Base-by-base conservation (phyloP, 2,329 filamentous ascomycete genomes). In the Fusarium napiforme region DNA sequence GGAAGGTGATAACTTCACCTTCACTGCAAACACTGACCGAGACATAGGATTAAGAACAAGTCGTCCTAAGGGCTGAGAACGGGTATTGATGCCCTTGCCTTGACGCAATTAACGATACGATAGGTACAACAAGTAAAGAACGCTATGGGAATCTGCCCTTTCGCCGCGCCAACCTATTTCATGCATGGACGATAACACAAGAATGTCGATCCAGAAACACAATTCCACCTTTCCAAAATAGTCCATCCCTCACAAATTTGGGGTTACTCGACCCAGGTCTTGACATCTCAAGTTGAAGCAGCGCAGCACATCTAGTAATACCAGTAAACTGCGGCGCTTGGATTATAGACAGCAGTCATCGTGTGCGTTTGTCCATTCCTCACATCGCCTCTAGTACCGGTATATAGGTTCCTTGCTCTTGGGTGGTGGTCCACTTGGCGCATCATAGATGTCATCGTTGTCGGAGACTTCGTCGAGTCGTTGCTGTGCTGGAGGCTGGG, bases 401-500 rank as follows among this genome's bases (percentile, higher is more conserved):
- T 82, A 81, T 45, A 79, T 64, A 26, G 83, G 81, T 49, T 83
- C 79, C 67, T 84, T 84, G 61, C 75, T 79, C 74, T 81, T 84
- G 26, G 80, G 77, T 21, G 79, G 77, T n/a, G 82, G 78, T 37
- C 67, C 70, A 32, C 37, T 56, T 37, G 71, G 71, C 45, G 71
- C 71, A 47, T 83, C 81, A 61, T 86, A 85, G 45, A 85, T 75
- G 55, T 85, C 82, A 39, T 84, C 82, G 40, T 82, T 79, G 42
- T 81, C 79, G 7, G 77, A 79, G 34, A 77, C 76, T n/a, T 81
- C 78, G 19, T 74, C 72, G 49, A 69, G 74, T 36, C 73, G 71
- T 59, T 75, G 67, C 26, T 62, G 62, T 43, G 72, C 56, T 19
- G 69, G 53, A 37, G 67, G 65, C 30, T 66, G 75, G 43, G 63